A percentile compares a stretch with the other conserved stretches of the same genome.
phyloP scores from a whole-genome alignment of 495 filamentous ascomycete species.

The Lophium mytilinum region DNA sequence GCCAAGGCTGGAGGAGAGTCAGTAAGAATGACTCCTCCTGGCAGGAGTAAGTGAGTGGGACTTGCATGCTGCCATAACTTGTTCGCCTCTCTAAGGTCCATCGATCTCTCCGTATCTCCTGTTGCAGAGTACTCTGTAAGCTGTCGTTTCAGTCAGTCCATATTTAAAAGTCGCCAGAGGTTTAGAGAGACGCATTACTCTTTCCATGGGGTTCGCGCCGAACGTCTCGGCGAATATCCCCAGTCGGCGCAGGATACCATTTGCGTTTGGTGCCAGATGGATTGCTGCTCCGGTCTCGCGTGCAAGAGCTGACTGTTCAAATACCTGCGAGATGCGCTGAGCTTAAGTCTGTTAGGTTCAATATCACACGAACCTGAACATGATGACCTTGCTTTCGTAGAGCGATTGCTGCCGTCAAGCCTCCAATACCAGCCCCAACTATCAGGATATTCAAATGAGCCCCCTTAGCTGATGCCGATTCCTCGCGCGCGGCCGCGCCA shows the following conservation, averaged over 20 bases:
- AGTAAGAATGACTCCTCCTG: background rate
- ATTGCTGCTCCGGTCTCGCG: constrained; percentile 17
- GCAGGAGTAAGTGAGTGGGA: background rate
- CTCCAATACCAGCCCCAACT: constrained; percentile 18
- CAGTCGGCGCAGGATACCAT: constrained; percentile 11
- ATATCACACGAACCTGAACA: background rate
- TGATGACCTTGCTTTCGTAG: constrained; percentile 13
- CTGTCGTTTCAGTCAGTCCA: background rate
- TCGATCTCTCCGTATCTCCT: constrained; percentile 7
- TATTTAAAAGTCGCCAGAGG: too few relatives aligned
- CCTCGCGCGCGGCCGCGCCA: too few relatives aligned
- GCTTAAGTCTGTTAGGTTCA: too few relatives aligned
- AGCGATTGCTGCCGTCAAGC: constrained; percentile 10
- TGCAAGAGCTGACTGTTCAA: constrained; percentile 15
- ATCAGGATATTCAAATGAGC: constrained; percentile 7
- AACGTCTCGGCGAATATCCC: constrained; percentile 7
- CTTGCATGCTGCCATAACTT: constrained; percentile 25
- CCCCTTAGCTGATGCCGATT: too few relatives aligned
- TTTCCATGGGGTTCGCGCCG: constrained; percentile 6
- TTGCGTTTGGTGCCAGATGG: constrained; percentile 19
- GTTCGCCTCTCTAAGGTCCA: constrained; percentile 8
- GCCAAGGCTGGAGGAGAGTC: constrained; percentile 11
- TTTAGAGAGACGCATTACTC: background rate
- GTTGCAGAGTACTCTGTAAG: constrained; percentile 23
- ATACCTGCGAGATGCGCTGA: background rate